Evolutionary conservation across 148 eudicot genomes (phyloP).

Genomic region (Bassia scoparia): DNA sequence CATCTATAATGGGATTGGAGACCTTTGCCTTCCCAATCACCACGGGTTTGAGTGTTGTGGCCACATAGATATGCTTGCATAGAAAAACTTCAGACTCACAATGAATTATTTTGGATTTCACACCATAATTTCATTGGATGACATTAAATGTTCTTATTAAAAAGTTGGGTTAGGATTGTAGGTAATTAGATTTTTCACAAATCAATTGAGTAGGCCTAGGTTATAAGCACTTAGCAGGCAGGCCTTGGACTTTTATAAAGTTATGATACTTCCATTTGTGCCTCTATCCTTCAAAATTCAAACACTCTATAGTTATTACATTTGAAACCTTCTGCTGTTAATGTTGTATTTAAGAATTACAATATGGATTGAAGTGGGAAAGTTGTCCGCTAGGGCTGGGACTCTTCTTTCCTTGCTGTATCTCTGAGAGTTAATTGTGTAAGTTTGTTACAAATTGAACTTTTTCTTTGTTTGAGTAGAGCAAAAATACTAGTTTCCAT

Average conservation of each 20-base stretch:
- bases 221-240: background rate
- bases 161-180: background rate
- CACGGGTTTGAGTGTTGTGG: too few species aligned
- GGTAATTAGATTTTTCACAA: background rate
- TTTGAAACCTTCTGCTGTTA: too few species aligned
- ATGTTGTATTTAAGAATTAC: background rate
- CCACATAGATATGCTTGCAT: background rate
- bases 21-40: background rate
- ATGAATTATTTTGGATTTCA: background rate
- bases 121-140: background rate
- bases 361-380: background rate
- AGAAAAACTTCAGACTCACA: background rate
- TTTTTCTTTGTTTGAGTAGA: background rate
- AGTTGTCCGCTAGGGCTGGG: background rate
- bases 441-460: background rate
- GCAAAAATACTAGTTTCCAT: background rate
- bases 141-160: background rate
- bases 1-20: background rate
- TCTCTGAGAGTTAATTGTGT: too few species aligned
- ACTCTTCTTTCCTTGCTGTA: background rate
- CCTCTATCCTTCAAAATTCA: too few species aligned
- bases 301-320: too few species aligned
- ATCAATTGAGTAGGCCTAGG: background rate
- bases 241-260: too few species aligned
- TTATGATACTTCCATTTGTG: background rate